Evolutionary conservation across 1,139 yeast genomes (phyloP).

Genomic region (Meyerozyma athensensis): DNA sequence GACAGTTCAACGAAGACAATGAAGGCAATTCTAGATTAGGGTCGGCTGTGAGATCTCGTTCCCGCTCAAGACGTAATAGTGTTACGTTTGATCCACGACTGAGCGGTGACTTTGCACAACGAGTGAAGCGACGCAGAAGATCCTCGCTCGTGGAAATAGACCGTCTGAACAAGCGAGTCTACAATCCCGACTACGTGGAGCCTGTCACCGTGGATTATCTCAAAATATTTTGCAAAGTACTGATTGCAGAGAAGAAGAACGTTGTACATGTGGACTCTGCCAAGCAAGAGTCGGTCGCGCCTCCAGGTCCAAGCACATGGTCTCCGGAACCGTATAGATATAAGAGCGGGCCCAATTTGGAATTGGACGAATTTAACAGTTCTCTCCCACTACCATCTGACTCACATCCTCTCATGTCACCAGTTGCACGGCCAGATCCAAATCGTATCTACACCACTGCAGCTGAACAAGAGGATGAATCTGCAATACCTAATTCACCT

Average conservation of each 20-base stretch:
- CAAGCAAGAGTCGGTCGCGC: not conserved
- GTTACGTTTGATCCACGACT: slow-evolving; percentile 10
- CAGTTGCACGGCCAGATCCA: slow-evolving; percentile 6
- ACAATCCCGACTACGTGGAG: slow-evolving; percentile 32
- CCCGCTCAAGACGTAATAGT: slow-evolving; percentile 1
- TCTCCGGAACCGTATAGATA: not conserved
- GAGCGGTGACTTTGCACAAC: slow-evolving; percentile 8
- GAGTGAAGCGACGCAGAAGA: slow-evolving; percentile 20
- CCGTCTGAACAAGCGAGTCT: slow-evolving; percentile 9
- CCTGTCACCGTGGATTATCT: slow-evolving; percentile 38
- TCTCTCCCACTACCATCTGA: slow-evolving; percentile 25
- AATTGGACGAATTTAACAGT: slow-evolving; percentile 17
- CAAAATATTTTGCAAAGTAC: slow-evolving; percentile 31
- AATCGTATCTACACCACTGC: not conserved
- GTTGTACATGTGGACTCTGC: no score
- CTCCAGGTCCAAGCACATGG: not conserved
- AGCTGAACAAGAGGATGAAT: slow-evolving; percentile 5
- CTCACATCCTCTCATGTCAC: slow-evolving; percentile 10
- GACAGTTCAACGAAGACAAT: no score
- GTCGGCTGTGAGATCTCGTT: slow-evolving; percentile 5
- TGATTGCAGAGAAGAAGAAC: slow-evolving; percentile 19
- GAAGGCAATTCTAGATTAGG: no score
- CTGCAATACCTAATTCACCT: not conserved
- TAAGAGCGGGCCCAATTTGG: not conserved
- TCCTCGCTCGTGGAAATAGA: slow-evolving; percentile 25